Evolutionary conservation across 1,284 basidiomycete species (phyloP).

Genomic region (Ganoderma sp.): DNA sequence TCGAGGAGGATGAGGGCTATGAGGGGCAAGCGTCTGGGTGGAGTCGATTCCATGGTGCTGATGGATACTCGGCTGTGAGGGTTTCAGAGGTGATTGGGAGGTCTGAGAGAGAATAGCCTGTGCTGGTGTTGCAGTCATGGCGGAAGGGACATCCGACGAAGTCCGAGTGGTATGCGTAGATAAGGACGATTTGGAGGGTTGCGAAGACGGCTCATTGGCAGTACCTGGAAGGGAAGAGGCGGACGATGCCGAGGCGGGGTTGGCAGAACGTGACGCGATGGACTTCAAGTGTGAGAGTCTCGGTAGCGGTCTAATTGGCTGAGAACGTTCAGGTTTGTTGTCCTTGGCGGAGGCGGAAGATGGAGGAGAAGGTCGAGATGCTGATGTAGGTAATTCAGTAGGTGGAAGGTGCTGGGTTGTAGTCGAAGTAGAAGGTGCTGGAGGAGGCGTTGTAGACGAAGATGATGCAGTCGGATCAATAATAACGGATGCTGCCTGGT

Average conservation of each 20-base stretch:
- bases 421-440: background rate
- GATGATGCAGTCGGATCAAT: background rate
- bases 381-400: background rate
- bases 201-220: background rate
- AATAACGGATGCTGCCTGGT: conserved; percentile 3
- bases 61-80: background rate
- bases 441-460: background rate
- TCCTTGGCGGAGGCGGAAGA: background rate
- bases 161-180: background rate
- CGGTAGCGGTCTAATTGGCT: conserved; percentile 2
- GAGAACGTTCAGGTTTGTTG: background rate
- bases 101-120: background rate
- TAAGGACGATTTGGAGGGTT: background rate
- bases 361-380: background rate
- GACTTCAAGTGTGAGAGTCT: conserved; percentile 5
- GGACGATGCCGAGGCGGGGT: background rate
- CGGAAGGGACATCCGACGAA: background rate
- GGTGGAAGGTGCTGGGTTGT: too few relatives aligned
- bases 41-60: background rate
- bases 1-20: background rate
- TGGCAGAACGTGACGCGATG: background rate
- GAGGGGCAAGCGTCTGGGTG: background rate
- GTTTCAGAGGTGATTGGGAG: background rate
- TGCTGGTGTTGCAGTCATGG: background rate
- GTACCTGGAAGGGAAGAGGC: background rate